These are phyloP conservation scores for Boletus insuetus DNA, from an alignment of 768 basidiomycete species.

Conservation along the genomic window DNA sequence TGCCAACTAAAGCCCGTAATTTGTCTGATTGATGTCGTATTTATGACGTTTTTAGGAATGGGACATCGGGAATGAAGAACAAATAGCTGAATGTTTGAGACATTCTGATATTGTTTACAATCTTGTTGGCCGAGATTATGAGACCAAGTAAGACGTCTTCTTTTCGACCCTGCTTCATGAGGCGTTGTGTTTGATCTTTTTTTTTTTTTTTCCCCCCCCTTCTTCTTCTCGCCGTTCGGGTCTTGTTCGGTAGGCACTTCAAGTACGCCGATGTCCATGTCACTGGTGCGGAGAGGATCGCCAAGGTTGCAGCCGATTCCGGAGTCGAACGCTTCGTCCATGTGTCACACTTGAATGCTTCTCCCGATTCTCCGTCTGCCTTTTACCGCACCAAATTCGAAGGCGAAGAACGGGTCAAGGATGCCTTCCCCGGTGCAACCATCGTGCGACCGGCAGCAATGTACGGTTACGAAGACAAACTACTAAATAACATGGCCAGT, in stretches of 20 bases:
- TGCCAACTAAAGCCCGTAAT: slow-evolving; percentile 8
- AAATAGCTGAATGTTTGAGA: slow-evolving; percentile 89
- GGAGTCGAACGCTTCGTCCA: slow-evolving; percentile 89
- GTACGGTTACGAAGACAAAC: slow-evolving; percentile 94
- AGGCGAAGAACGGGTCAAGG: slow-evolving; percentile 84
- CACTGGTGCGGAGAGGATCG: slow-evolving; percentile 80
- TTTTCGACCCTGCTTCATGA: slow-evolving; percentile 6
- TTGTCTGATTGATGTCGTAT: slow-evolving; percentile 26
- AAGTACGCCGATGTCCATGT: slow-evolving; percentile 78
- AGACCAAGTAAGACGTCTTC: slow-evolving; percentile 73
- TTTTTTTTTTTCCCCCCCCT: not conserved
- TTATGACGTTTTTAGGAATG: slow-evolving; percentile 66
- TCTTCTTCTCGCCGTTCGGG: not conserved
- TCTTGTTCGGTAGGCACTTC: slow-evolving; percentile 68
- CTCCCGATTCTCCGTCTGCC: slow-evolving; percentile 67
- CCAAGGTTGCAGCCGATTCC: slow-evolving; percentile 68
- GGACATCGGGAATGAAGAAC: slow-evolving; percentile 87
- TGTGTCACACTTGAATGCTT: slow-evolving; percentile 93
- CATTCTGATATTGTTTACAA: slow-evolving; percentile 98
- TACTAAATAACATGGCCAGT: slow-evolving; percentile 92
- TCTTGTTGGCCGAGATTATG: slow-evolving; percentile 89
- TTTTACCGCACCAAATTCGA: slow-evolving; percentile 89
- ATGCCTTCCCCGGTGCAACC: slow-evolving; percentile 80
- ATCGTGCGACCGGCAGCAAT: slow-evolving; percentile 83
- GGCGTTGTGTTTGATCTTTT: slow-evolving; percentile 12